Percentiles rank a stretch among this genome's conserved stretches.
Evolutionary conservation across 768 basidiomycete genomes (phyloP).

Genomic region (Auricularia sp.): DNA sequence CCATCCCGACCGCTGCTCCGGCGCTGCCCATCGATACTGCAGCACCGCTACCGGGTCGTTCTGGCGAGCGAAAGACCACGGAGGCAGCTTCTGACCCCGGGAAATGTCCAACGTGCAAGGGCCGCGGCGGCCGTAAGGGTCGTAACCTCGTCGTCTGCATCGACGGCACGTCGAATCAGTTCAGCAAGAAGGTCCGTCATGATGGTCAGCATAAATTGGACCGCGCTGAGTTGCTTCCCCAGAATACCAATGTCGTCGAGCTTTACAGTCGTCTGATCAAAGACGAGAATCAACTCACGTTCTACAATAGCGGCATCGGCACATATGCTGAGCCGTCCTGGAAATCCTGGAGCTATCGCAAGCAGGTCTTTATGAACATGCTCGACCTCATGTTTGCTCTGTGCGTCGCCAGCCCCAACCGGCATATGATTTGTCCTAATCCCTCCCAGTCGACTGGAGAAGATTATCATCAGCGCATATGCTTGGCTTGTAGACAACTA

Average conservation of each 20-base stretch:
- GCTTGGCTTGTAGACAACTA: slow-evolving; percentile 35
- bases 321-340: slow-evolving; percentile 22
- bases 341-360: slow-evolving; percentile 12
- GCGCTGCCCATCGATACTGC: too few relatives aligned
- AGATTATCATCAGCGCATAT: slow-evolving; percentile 27
- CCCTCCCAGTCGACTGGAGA: slow-evolving; percentile 26
- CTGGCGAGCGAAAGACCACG: too few relatives aligned
- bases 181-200: slow-evolving; percentile 13
- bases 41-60: too few relatives aligned
- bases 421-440: too few relatives aligned
- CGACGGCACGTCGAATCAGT: slow-evolving; percentile 24
- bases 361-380: slow-evolving; percentile 16
- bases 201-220: neutral
- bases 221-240: neutral
- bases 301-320: slow-evolving; percentile 34
- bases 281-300: too few relatives aligned
- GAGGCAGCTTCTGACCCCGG: too few relatives aligned
- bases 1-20: too few relatives aligned
- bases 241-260: slow-evolving; percentile 37
- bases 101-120: too few relatives aligned
- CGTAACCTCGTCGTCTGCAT: slow-evolving; percentile 7
- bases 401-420: slow-evolving; percentile 15
- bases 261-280: slow-evolving; percentile 20
- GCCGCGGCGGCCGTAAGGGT: too few relatives aligned
- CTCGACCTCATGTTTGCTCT: slow-evolving; percentile 30